phyloP scores from a whole-genome alignment of 306 rosid genomes.

The Cicer yamashitae region DNA sequence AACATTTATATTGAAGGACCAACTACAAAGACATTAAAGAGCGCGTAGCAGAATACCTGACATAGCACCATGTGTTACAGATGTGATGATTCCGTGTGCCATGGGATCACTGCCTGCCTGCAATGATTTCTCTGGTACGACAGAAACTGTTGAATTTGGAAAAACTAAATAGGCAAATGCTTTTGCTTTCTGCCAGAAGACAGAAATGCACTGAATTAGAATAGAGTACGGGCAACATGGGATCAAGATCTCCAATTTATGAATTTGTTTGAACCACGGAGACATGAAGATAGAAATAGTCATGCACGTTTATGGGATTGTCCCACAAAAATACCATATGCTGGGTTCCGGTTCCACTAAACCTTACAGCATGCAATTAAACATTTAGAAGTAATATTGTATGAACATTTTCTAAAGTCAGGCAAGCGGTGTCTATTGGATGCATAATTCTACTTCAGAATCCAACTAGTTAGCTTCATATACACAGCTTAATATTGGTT shows the following conservation, averaged over 20 bases:
- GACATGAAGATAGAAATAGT: conserved; percentile 35
- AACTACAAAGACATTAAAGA: neutral
- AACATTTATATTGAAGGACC: conserved; percentile 10
- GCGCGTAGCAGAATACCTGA: conserved; percentile 60
- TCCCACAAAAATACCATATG: neutral
- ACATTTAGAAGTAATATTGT: neutral
- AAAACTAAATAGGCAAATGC: conserved; percentile 84
- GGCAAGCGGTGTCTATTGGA: neutral
- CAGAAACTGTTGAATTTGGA: conserved; percentile 68
- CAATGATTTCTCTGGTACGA: conserved; percentile 55
- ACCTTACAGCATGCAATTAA: conserved; percentile 7
- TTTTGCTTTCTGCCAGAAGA: conserved; percentile 70
- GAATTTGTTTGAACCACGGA: neutral
- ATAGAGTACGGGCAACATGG: conserved; percentile 12
- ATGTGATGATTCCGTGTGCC: conserved; percentile 84
- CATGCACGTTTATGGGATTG: conserved; percentile 5
- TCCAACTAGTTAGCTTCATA: conserved; percentile 4
- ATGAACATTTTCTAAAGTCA: conserved; percentile 6
- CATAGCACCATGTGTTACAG: conserved; percentile 92
- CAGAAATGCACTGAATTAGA: conserved; percentile 45
- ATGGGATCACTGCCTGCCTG: conserved; percentile 61
- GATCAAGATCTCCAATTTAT: neutral
- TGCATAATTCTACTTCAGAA: conserved; percentile 9
- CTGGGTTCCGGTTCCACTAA: conserved; percentile 6
- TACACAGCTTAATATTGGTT: neutral